These are phyloP conservation scores for Ustilago cynodontis DNA, from an alignment of 1,284 basidiomycete genomes.

Conservation along the genomic window DNA sequence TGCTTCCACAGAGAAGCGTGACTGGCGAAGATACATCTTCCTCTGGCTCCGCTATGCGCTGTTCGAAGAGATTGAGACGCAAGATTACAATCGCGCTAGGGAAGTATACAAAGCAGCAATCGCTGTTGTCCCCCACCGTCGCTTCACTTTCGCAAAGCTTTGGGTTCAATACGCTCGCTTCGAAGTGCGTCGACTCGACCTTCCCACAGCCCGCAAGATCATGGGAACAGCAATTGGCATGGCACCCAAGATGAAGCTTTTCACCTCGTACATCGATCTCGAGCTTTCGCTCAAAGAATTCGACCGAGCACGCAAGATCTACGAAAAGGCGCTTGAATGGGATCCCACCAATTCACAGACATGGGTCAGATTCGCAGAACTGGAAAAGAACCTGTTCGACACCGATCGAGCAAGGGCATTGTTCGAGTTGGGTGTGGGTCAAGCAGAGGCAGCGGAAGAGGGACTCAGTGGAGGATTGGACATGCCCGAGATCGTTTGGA, in stretches of 20 bases:
- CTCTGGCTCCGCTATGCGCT: constrained; percentile 95
- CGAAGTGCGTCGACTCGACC: constrained; percentile 86
- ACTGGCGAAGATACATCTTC: constrained; percentile 88
- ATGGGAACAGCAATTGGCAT: constrained; percentile 92
- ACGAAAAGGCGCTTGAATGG: constrained; percentile 84
- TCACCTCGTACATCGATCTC: constrained; percentile 65
- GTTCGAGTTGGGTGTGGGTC: constrained; percentile 93
- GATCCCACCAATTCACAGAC: constrained; percentile 64
- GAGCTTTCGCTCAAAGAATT: constrained; percentile 77
- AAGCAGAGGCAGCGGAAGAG: constrained; percentile 70
- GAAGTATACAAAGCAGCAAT: constrained; percentile 94
- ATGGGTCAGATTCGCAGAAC: constrained; percentile 97
- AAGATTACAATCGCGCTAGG: constrained; percentile 85
- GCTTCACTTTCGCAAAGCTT: constrained; percentile 93
- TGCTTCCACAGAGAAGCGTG: constrained; percentile 84
- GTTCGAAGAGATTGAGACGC: constrained; percentile 95
- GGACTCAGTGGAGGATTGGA: constrained; percentile 77
- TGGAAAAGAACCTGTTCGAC: constrained; percentile 92
- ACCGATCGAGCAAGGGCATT: constrained; percentile 91
- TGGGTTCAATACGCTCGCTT: constrained; percentile 86
- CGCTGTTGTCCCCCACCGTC: constrained; percentile 90
- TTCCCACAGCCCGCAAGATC: constrained; percentile 87
- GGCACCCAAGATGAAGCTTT: constrained; percentile 85
- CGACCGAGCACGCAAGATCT: constrained; percentile 89
- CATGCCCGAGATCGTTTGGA: constrained; percentile 90